Evolutionary conservation across 352 stramenopile species (phyloP).

Genomic region (Phytopythium vexans): DNA sequence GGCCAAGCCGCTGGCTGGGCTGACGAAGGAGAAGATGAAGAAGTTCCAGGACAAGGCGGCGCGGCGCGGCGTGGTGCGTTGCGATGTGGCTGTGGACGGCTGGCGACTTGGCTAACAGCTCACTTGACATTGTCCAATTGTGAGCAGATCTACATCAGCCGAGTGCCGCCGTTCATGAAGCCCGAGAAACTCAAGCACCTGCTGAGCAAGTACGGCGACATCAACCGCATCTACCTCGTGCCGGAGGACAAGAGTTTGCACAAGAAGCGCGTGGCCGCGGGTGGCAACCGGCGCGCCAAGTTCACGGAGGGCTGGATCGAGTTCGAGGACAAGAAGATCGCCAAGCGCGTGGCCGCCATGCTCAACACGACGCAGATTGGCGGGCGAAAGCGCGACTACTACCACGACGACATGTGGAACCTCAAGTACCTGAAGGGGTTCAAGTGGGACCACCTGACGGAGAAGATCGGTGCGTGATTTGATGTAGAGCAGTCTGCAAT

Average conservation of each 20-base stretch:
- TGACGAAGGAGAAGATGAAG: constrained; percentile 44
- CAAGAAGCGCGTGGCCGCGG: constrained; percentile 87
- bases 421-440: constrained; percentile 99
- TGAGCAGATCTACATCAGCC: constrained; percentile 90
- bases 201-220: constrained; percentile 89
- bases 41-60: constrained; percentile 51
- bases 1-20: constrained; percentile 21
- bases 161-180: constrained; percentile 96
- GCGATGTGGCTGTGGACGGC: too few relatives aligned
- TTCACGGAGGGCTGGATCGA: constrained; percentile 99
- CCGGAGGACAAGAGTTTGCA: constrained; percentile 93
- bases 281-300: constrained; percentile 86
- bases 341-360: constrained; percentile 90
- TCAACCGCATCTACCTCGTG: constrained; percentile 96
- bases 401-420: constrained; percentile 98
- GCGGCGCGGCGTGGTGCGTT: constrained; percentile 43
- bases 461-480: constrained; percentile 88
- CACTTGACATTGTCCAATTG: too few relatives aligned
- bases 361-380: constrained; percentile 94
- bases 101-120: too few relatives aligned
- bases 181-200: constrained; percentile 94
- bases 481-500: background rate
- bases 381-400: constrained; percentile 94
- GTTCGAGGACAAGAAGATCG: constrained; percentile 96
- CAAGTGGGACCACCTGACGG: constrained; percentile 98